Evolutionary conservation across 2,329 filamentous ascomycete species (phyloP).

Genomic region (Epichloe scottii): DNA sequence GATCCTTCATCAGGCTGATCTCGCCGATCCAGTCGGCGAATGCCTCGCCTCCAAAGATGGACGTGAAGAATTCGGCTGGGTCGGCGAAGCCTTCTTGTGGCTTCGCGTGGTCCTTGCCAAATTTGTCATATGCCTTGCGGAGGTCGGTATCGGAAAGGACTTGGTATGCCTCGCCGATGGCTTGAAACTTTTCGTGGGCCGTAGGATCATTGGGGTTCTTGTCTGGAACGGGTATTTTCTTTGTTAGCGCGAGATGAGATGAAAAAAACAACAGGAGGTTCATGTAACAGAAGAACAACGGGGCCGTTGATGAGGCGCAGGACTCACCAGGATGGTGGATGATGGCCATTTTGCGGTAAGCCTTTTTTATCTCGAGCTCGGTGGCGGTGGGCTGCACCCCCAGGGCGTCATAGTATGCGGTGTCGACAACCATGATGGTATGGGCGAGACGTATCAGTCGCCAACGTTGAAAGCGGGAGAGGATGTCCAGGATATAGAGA

Average conservation of each 20-base stretch:
- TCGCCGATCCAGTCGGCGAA: slow-evolving; percentile 96
- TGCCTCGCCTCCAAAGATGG: slow-evolving; percentile 94
- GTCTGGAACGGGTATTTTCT: slow-evolving; percentile 38
- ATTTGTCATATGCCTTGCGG: slow-evolving; percentile 89
- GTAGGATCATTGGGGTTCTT: slow-evolving; percentile 96
- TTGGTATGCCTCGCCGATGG: slow-evolving; percentile 61
- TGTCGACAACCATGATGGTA: slow-evolving; percentile 70
- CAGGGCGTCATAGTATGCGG: slow-evolving; percentile 75
- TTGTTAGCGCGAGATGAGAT: background rate
- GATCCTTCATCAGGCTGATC: slow-evolving; percentile 96
- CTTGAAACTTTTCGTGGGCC: slow-evolving; percentile 89
- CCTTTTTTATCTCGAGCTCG: slow-evolving; percentile 92
- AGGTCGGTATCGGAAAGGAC: slow-evolving; percentile 81
- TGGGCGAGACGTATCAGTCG: slow-evolving; percentile 12
- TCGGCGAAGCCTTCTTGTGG: slow-evolving; percentile 90
- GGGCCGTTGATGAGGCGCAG: background rate
- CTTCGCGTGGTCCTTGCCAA: slow-evolving; percentile 87
- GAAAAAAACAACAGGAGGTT: background rate
- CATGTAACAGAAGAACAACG: background rate
- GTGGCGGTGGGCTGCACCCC: slow-evolving; percentile 75
- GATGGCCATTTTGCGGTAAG: slow-evolving; percentile 89
- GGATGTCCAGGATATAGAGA: background rate
- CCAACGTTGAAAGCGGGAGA: background rate
- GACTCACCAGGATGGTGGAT: slow-evolving; percentile 71
- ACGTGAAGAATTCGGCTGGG: slow-evolving; percentile 93